phyloP scores from a whole-genome alignment of 331 rosid genomes.

The Malus hybrid region DNA sequence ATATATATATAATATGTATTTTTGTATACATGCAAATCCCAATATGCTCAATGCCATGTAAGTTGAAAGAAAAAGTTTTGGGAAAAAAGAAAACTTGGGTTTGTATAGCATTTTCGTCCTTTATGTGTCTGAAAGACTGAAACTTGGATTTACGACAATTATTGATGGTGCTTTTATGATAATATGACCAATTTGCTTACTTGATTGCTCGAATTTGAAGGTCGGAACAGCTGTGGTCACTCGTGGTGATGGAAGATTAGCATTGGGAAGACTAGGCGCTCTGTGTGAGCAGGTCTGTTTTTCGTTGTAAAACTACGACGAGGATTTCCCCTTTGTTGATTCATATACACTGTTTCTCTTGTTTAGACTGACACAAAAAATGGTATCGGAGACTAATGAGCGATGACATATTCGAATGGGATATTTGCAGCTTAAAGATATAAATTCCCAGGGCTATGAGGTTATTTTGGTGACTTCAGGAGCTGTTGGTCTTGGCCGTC shows the following conservation, averaged over 20 bases:
- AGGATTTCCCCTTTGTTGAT: not conserved
- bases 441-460: constrained; percentile 59
- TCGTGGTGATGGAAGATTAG: constrained; percentile 81
- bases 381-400: not conserved
- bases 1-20: no score
- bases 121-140: no score
- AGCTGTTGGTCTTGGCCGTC: constrained; percentile 88
- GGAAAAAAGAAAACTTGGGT: not conserved
- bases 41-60: not conserved
- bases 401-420: not conserved
- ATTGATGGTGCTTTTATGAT: not conserved
- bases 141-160: not conserved
- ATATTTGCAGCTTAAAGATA: constrained; percentile 62
- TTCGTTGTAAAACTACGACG: not conserved
- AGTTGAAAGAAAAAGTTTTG: not conserved
- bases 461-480: constrained; percentile 88
- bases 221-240: constrained; percentile 98
- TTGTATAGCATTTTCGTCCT: not conserved
- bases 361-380: not conserved
- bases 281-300: constrained; percentile 78
- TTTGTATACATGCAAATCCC: not conserved
- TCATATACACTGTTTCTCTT: not conserved
- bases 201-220: constrained; percentile 22
- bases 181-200: not conserved
- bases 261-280: constrained; percentile 85